Evolutionary conservation across 352 stramenopile species (phyloP), one percentile per base, ranked within the genome.

Genomic region (Globisporangium parvum): DNA sequence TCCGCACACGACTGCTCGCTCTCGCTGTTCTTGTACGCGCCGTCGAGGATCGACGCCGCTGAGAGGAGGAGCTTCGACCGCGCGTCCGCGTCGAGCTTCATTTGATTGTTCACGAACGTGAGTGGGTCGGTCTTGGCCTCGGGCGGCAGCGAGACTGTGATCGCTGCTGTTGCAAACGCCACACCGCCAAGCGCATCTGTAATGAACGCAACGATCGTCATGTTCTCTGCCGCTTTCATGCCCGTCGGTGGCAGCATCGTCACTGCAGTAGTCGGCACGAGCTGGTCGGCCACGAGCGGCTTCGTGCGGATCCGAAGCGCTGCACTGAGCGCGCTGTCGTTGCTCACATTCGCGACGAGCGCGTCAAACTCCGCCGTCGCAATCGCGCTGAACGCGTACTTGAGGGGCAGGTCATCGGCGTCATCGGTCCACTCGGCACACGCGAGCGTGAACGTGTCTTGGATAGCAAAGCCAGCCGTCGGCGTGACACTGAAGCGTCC

Each of bases 341-440:
- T 59, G 2, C 44, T 58, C 17, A 42, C 40, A 23, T 69, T 47
- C 6, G 57, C 57, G 4, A 51, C 44, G 2, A 81, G 48, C 1
- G 47, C 46, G 0, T 70, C 48, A 20, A 86, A 85, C 6, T 44
- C 26, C 1, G 51, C n/a, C 0, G 67, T 67, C 4, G 71, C 40
- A 12, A 88, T 39, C n/a, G 79, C 67, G 1, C 75, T 71, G 47
- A 88, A 92, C 10, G 70, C 58, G 53, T 92, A 92, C 15, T 48
- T 71, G 14, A 92, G 55, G 20, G 81, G 79, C 26, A 88, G 60
- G 42, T 90, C 77, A 2, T 71, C 63, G 0, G 48, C 37, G 18
- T 85, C 74, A 47, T 92, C 81, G 1, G 71, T 87, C 81, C 81
- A 92, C 24, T 83, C 50, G 4, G 58, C 47, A 18, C 81, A 90